phyloP scores from a whole-genome alignment of 768 basidiomycete genomes.

The Mycena crocata region DNA sequence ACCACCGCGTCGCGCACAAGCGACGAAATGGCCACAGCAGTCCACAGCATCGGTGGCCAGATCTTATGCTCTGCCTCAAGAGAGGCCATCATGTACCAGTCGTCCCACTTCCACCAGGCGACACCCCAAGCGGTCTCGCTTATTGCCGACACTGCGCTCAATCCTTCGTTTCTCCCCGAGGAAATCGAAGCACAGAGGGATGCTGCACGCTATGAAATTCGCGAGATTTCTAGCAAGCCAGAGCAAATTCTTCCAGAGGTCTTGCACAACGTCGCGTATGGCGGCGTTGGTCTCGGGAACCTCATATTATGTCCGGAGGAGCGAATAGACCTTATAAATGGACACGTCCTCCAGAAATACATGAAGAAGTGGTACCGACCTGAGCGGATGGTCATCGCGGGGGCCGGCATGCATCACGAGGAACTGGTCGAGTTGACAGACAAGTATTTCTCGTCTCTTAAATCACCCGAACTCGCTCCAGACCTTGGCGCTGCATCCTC shows the following conservation, averaged over 20 bases:
- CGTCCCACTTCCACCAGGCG: slow-evolving; percentile 88
- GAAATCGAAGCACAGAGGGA: slow-evolving; percentile 89
- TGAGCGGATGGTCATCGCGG: slow-evolving; percentile 95
- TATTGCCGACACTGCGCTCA: slow-evolving; percentile 90
- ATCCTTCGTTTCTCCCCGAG: slow-evolving; percentile 78
- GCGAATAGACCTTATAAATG: slow-evolving; percentile 75
- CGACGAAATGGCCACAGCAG: slow-evolving; percentile 82
- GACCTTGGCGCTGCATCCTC: slow-evolving; percentile 32
- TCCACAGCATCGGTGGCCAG: slow-evolving; percentile 90
- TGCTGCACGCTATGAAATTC: slow-evolving; percentile 90
- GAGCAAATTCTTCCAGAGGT: slow-evolving; percentile 95
- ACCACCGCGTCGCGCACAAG: slow-evolving; percentile 78
- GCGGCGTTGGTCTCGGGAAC: slow-evolving; percentile 85
- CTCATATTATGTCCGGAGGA: slow-evolving; percentile 90
- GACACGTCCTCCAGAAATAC: slow-evolving; percentile 67
- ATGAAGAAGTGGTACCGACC: slow-evolving; percentile 90
- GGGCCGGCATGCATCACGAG: slow-evolving; percentile 91
- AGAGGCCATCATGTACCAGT: slow-evolving; percentile 98
- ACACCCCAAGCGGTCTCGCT: slow-evolving; percentile 87
- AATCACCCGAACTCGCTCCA: slow-evolving; percentile 49
- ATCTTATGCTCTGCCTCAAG: slow-evolving; percentile 91
- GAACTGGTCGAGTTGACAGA: slow-evolving; percentile 88
- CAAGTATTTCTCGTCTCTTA: slow-evolving; percentile 82
- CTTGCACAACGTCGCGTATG: slow-evolving; percentile 88
- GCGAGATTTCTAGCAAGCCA: slow-evolving; percentile 89